phyloP scores from a whole-genome alignment of 768 basidiomycete genomes.

The Stropharia rugosoannulata region DNA sequence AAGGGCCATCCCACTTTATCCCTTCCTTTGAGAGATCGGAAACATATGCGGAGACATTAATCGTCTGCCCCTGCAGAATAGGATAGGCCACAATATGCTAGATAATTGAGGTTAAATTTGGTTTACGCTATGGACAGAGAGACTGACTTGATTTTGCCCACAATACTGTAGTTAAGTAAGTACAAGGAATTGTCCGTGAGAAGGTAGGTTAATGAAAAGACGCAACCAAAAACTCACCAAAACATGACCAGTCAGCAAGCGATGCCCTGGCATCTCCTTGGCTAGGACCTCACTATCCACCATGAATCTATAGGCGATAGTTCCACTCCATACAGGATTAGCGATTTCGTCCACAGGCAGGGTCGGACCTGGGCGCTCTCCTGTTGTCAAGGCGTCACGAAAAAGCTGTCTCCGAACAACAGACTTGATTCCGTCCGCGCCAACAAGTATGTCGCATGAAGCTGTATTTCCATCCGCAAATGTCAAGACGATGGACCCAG shows the following conservation, averaged over 20 bases:
- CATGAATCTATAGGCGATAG: constrained; percentile 1
- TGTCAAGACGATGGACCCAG: constrained; percentile 20
- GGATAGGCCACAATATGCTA: constrained; percentile 62
- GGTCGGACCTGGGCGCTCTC: background rate
- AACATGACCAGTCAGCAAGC: constrained; percentile 1
- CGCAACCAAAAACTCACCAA: background rate
- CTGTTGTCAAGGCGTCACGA: background rate
- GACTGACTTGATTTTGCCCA: constrained; percentile 6
- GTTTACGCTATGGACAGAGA: background rate
- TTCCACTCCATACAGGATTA: constrained; percentile 4
- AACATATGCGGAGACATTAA: constrained; percentile 59
- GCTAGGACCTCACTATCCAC: constrained; percentile 2
- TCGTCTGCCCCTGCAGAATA: constrained; percentile 47
- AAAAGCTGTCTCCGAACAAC: constrained; percentile 16
- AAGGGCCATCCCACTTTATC: constrained; percentile 42
- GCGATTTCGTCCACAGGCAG: background rate
- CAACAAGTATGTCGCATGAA: constrained; percentile 49
- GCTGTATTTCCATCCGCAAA: constrained; percentile 49
- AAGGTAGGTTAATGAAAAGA: background rate
- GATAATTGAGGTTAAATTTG: background rate
- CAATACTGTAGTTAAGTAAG: background rate
- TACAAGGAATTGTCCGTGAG: background rate
- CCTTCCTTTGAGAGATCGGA: constrained; percentile 46
- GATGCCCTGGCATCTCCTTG: background rate
- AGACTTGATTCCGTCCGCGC: constrained; percentile 38